Evolutionary conservation across 2,329 filamentous ascomycete species (phyloP).

Genomic region (Hypoxylon sp.): DNA sequence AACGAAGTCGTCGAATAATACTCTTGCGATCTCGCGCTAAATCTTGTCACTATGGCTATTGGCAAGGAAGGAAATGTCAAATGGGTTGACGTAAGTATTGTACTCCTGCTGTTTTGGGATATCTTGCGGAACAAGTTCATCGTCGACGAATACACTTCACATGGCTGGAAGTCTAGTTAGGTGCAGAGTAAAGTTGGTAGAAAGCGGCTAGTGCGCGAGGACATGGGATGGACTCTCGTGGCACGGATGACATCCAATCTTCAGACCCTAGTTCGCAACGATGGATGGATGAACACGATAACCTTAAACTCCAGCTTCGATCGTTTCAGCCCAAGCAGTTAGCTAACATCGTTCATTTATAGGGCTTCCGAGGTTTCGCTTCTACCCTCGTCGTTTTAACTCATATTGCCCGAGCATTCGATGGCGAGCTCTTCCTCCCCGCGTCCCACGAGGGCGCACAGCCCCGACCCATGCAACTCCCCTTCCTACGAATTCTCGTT

Average conservation of each 20-base stretch:
- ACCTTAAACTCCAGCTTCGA: constrained; percentile 1
- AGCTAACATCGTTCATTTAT: constrained; percentile 16
- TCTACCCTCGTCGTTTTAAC: constrained; percentile 64
- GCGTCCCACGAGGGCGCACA: constrained; percentile 53
- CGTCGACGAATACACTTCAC: neutral
- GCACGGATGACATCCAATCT: too few species aligned
- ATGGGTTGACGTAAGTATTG: constrained; percentile 68
- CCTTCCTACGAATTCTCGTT: constrained; percentile 65
- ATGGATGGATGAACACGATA: constrained; percentile 3
- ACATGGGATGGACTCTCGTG: too few species aligned
- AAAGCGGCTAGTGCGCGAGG: too few species aligned
- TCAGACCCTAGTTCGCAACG: too few species aligned
- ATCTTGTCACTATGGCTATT: constrained; percentile 56
- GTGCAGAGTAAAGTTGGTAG: too few species aligned
- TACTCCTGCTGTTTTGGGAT: too few species aligned
- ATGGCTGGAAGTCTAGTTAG: neutral
- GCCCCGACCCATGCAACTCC: constrained; percentile 63
- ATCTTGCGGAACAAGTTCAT: too few species aligned
- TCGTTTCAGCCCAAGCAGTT: neutral
- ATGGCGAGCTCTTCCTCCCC: constrained; percentile 59
- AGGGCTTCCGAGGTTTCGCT: constrained; percentile 65
- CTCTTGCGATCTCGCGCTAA: constrained; percentile 17
- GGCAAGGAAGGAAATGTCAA: constrained; percentile 62
- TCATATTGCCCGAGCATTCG: constrained; percentile 61
- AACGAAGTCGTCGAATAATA: constrained; percentile 21